Evolutionary conservation across 163 green algal genomes (phyloP), one percentile per base, ranked within the genome.

Genomic region (Trebouxiophyceae sp.): DNA sequence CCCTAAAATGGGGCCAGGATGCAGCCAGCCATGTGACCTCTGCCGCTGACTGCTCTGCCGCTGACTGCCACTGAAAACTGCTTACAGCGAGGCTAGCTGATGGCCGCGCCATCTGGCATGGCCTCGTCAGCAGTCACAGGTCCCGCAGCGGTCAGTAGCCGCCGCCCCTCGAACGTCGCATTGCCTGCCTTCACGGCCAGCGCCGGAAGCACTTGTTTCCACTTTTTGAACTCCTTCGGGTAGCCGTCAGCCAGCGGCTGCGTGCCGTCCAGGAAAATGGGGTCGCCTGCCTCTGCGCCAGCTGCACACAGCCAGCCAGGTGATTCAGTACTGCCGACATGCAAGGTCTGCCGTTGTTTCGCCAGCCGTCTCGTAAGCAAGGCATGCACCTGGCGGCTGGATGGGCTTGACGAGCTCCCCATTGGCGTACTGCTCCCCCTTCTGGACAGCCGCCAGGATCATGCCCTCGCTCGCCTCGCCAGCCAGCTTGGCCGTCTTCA

Each of bases 401-500:
- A 50, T 12, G 12, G 39, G 39, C 39, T 50, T 50, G 12, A 50
- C 39, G 12, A 50, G 39, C 39, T 50, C 39, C 39, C 39, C 39
- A n/a, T 50, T 50, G 12, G 12, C 39, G 19, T 50, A 50, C 39
- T 50, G 39, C 39, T 50, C 39, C 19, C 39, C 39, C 39, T 50
- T 50, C 19, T 58, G 4, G 29, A 57, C 62, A 27, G 77, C 82
- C 31, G 79, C 82, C 34, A 89, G 69, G 16, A 89, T 78, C 81
- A 91, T 90, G 1, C 70, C 86, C 62, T 92, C 77, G 29, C 65
- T 81, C 56, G 75, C 27, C 62, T 89, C 62, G 8, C 84, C 84
- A 33, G 79, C 86, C 55, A 91, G 76, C 71, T 91, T 93, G 55
- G 86, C 86, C 8, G 86, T 66, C 61, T 73, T 73, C 28, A 73